Evolutionary conservation across 192 early-diverging fungal species (phyloP), one percentile per base, ranked within the genome.

Genomic region (Chytriomyces confervae): DNA sequence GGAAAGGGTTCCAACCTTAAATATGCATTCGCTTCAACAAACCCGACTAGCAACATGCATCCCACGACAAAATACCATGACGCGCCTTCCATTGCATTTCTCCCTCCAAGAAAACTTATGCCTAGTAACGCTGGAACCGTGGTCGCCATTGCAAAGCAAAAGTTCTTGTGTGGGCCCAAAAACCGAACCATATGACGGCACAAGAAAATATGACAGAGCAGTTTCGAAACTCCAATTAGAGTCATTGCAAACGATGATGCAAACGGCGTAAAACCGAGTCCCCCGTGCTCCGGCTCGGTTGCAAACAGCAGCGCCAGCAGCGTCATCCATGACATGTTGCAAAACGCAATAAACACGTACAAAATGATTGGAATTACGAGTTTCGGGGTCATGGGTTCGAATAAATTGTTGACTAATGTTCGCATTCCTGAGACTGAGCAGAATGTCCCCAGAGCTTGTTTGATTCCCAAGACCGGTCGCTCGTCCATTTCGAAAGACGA

Each of bases 251-350:
- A 62, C 1, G 84, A 75, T 6, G 79, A 53, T 5, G 60, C 60
- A 10, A 62, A 60, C 3, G 83, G 47, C 13, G 75, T 51, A 7
- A 82, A 71, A 23, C 61, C 78, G 18, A 85, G 62, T 23, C 74
- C 74, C 18, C 74, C 74, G 23, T 43, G 7, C 27, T 76, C n/a
- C 6, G 48, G 6, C 11, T 61, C 16, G 13, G 86, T 57, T 3
- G 84, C 75, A 63, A 86, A 83, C 61, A 78, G 84, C 11, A 88
- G 83, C 11, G 86, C 81, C 10, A 86, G 51, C 16, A 79, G 53
- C 1, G 81, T 77, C 36, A 72, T 62, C 68, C 85, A 87, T 3
- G 78, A 61, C 73, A 83, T 84, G 79, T 83, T 85, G 75, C 73
- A 73, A 71, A 81, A 84, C 10, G 86, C 84, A 27, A 85, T 88